These are phyloP conservation scores for Daldinia bambusicola DNA, from an alignment of 495 filamentous ascomycete species.

Conservation along the genomic window DNA sequence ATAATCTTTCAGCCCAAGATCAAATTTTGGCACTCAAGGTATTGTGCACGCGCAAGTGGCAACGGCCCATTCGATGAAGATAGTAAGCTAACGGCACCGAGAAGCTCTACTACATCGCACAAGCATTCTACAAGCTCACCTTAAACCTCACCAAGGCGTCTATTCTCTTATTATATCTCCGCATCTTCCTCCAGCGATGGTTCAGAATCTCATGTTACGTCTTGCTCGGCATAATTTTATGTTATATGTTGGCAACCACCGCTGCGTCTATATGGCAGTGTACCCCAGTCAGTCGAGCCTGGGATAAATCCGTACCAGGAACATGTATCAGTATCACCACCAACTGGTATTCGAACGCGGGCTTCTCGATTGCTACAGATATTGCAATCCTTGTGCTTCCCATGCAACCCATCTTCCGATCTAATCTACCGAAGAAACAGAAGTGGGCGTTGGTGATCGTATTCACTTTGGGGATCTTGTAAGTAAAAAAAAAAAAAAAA, in stretches of 20 bases:
- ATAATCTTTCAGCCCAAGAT: conserved; percentile 42
- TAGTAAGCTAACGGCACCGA: conserved; percentile 9
- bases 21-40: conserved; percentile 49
- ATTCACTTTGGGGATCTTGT: conserved; percentile 66
- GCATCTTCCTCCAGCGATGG: conserved; percentile 50
- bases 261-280: conserved; percentile 61
- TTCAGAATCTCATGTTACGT: conserved; percentile 42
- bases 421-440: conserved; percentile 61
- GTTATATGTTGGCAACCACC: conserved; percentile 46
- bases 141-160: conserved; percentile 51
- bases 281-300: conserved; percentile 62
- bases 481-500: not conserved
- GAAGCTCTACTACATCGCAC: conserved; percentile 46
- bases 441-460: conserved; percentile 63
- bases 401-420: conserved; percentile 62
- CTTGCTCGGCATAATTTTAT: conserved; percentile 37
- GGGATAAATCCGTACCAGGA: conserved; percentile 61
- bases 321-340: conserved; percentile 59
- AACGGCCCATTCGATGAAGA: not conserved
- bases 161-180: conserved; percentile 51
- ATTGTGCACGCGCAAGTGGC: not conserved
- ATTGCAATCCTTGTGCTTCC: conserved; percentile 64
- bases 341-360: conserved; percentile 63
- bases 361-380: conserved; percentile 64
- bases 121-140: conserved; percentile 49